These are phyloP conservation scores for Kluyveromyces sp. DNA, from an alignment of 1,139 yeast genomes.

Conservation along the genomic window DNA sequence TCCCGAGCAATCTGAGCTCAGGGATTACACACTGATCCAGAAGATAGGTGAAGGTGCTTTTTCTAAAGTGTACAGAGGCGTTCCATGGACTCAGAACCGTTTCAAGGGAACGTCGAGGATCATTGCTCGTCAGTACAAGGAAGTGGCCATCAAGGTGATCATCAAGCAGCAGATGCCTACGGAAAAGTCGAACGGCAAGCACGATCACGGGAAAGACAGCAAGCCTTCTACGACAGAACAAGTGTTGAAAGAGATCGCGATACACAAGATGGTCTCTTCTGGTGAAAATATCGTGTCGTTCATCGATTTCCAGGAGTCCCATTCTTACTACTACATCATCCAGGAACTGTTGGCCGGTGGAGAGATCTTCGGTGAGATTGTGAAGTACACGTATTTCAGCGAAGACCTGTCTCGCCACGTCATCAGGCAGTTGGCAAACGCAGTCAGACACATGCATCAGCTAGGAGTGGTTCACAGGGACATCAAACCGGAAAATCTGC, in stretches of 20 bases:
- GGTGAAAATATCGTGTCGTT: constrained; percentile 59
- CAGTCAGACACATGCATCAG: constrained; percentile 74
- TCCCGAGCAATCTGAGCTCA: constrained; percentile 25
- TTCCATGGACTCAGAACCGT: constrained; percentile 13
- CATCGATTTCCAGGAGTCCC: constrained; percentile 58
- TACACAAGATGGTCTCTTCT: constrained; percentile 34
- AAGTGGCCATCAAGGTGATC: constrained; percentile 77
- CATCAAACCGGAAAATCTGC: constrained; percentile 86
- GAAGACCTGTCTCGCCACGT: constrained; percentile 83
- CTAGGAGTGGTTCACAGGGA: constrained; percentile 91
- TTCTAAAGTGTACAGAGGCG: constrained; percentile 75
- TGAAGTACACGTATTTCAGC: constrained; percentile 80
- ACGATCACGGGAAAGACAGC: constrained; percentile 10
- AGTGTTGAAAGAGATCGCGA: constrained; percentile 75
- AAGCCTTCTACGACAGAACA: constrained; percentile 30
- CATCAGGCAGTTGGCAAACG: constrained; percentile 74
- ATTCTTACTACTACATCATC: constrained; percentile 64
- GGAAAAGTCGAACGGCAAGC: constrained; percentile 16
- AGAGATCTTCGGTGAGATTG: constrained; percentile 89
- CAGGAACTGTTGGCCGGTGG: constrained; percentile 90
- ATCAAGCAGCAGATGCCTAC: constrained; percentile 50
- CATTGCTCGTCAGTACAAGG: constrained; percentile 13
- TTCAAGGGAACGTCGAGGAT: constrained; percentile 7
- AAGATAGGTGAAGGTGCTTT: constrained; percentile 85
- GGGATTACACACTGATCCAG: constrained; percentile 31